Evolutionary conservation across 2,329 filamentous ascomycete genomes (phyloP), one percentile per base, ranked within the genome.

Genomic region (Aspergillus ochraceoroseus): DNA sequence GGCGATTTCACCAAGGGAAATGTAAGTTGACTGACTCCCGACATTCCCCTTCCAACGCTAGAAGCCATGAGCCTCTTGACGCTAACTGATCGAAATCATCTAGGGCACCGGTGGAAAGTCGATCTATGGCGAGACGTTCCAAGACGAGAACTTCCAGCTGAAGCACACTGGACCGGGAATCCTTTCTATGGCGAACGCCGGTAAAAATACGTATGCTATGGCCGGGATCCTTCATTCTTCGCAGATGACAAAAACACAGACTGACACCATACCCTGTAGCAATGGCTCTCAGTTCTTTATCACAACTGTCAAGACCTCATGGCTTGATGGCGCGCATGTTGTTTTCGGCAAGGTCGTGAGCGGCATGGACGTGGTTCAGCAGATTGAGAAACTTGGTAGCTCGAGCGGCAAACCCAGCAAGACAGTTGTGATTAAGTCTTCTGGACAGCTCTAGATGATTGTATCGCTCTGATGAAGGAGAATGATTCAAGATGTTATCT

Each of bases 191-290:
- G 87, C 87, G 67, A 95, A 95, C 72, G 85, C 88, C 58, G 88
- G 88, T 56, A 84, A 84, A 63, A 94, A 96, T 83, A 96, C 90
- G n/a, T n/a, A n/a, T n/a, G n/a, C n/a, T n/a, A n/a, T n/a, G n/a
- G n/a, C n/a, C n/a, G n/a, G n/a, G n/a, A n/a, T n/a, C n/a, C n/a
- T n/a, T n/a, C n/a, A n/a, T n/a, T n/a, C n/a, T n/a, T n/a, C n/a
- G n/a, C n/a, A n/a, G n/a, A n/a, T n/a, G n/a, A n/a, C n/a, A n/a
- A n/a, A n/a, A n/a, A n/a, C n/a, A n/a, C n/a, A n/a, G n/a, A n/a
- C n/a, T n/a, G n/a, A n/a, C n/a, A n/a, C n/a, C n/a, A n/a, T n/a
- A n/a, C n/a, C n/a, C n/a, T n/a, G n/a, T n/a, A n/a, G n/a, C 67
- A 84, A 83, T 69, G 80, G 80, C 62, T 83, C 80, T 43, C 80